These are phyloP conservation scores for Pythium guiyangense DNA, from an alignment of 352 stramenopile species.

Conservation along the genomic window DNA sequence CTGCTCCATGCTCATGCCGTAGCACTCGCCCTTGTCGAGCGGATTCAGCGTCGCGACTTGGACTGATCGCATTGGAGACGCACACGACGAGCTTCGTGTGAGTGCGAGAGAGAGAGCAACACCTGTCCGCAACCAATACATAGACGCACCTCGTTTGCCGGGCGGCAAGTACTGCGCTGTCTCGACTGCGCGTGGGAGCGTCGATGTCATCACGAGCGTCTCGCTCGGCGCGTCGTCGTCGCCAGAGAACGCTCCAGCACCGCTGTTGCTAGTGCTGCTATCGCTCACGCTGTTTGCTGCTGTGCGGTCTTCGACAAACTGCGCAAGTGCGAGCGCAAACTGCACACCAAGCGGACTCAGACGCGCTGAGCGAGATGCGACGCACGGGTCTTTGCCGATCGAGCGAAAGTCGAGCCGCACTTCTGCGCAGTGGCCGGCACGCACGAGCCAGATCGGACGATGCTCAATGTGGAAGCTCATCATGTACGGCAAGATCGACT, in stretches of 20 bases:
- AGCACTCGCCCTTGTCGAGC: conserved; percentile 83
- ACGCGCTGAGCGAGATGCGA: conserved; percentile 63
- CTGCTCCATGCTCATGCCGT: conserved; percentile 78
- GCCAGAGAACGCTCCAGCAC: conserved; percentile 20
- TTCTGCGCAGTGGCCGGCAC: conserved; percentile 82
- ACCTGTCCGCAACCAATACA: not conserved
- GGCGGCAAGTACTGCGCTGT: conserved; percentile 57
- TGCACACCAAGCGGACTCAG: conserved; percentile 89
- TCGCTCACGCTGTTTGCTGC: conserved; percentile 36
- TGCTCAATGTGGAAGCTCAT: conserved; percentile 95
- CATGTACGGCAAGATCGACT: conserved; percentile 91
- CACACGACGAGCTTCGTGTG: too few relatives aligned
- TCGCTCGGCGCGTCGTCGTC: conserved; percentile 39
- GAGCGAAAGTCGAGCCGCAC: conserved; percentile 57
- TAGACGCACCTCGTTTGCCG: conserved; percentile 37
- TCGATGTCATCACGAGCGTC: conserved; percentile 74
- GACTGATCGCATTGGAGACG: conserved; percentile 23
- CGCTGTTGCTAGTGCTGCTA: conserved; percentile 27
- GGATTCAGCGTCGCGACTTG: conserved; percentile 83
- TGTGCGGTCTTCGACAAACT: conserved; percentile 89
- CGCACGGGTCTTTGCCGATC: conserved; percentile 70
- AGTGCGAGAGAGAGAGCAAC: not conserved
- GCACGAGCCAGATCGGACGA: conserved; percentile 90
- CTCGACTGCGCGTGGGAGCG: conserved; percentile 70
- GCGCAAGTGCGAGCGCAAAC: conserved; percentile 89